These are phyloP conservation scores for Spinacia oleracea DNA, from an alignment of 179 eudicot genomes.

Conservation along the genomic window DNA sequence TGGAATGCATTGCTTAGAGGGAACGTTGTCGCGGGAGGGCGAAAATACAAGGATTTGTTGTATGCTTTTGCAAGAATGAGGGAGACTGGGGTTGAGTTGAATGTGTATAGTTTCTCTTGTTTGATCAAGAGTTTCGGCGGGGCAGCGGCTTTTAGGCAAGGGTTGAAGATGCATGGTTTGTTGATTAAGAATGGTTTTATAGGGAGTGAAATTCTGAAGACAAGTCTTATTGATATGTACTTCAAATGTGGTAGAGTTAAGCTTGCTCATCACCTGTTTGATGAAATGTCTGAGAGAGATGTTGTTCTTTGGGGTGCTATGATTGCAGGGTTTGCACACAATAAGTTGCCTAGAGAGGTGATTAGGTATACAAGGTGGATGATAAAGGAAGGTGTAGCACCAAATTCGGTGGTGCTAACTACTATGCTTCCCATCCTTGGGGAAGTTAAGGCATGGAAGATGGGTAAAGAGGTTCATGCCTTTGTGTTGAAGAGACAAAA, in stretches of 20 bases:
- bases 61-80: slow-evolving; percentile 54
- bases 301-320: slow-evolving; percentile 85
- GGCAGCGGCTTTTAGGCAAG: slow-evolving; percentile 54
- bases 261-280: slow-evolving; percentile 65
- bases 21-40: slow-evolving; percentile 61
- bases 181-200: slow-evolving; percentile 79
- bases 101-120: slow-evolving; percentile 78
- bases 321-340: slow-evolving; percentile 85
- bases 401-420: slow-evolving; percentile 73
- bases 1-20: slow-evolving; percentile 97
- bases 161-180: slow-evolving; percentile 65
- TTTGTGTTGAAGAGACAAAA: slow-evolving; percentile 57
- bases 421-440: slow-evolving; percentile 70
- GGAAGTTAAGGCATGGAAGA: slow-evolving; percentile 48
- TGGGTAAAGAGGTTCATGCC: slow-evolving; percentile 81
- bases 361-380: slow-evolving; percentile 59
- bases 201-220: slow-evolving; percentile 47
- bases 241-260: slow-evolving; percentile 77
- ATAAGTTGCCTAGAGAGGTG: slow-evolving; percentile 53
- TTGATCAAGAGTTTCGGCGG: slow-evolving; percentile 88
- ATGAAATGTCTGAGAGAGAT: slow-evolving; percentile 69
- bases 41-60: slow-evolving; percentile 46
- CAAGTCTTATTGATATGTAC: slow-evolving; percentile 82
- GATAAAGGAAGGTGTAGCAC: slow-evolving; percentile 51
- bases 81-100: slow-evolving; percentile 66